Evolutionary conservation across 129 eudicot species (phyloP).

Genomic region (Flaveria bidentis): DNA sequence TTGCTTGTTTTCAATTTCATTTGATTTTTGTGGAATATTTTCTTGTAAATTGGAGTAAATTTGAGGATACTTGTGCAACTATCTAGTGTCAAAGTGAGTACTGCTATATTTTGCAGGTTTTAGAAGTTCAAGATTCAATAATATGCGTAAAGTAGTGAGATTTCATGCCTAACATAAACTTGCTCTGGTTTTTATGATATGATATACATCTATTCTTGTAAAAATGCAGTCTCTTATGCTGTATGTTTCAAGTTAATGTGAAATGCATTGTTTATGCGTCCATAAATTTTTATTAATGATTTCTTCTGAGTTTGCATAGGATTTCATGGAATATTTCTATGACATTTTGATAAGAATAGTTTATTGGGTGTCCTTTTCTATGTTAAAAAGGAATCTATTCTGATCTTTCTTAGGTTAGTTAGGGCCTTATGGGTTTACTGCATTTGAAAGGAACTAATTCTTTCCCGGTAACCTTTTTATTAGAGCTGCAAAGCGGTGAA

Average conservation of each 20-base stretch:
- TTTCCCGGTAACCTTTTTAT: neutral
- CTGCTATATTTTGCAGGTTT: no score
- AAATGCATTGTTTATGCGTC: neutral
- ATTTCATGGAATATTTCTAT: neutral
- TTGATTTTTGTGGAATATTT: neutral
- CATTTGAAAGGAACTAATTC: neutral
- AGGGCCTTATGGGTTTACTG: slow-evolving; percentile 2
- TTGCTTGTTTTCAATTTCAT: neutral
- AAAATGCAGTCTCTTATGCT: no score
- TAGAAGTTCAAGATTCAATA: neutral
- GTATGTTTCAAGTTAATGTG: no score
- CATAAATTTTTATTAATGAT: neutral
- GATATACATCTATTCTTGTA: no score
- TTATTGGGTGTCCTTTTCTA: neutral
- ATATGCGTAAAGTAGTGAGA: neutral
- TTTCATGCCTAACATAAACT: neutral
- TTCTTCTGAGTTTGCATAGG: neutral
- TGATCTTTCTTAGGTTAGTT: slow-evolving; percentile 1
- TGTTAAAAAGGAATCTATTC: neutral
- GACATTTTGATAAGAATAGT: neutral
- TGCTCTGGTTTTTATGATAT: neutral
- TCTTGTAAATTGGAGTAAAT: no score
- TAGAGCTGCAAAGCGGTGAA: neutral
- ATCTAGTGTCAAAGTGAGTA: neutral
- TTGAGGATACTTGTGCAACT: neutral